These are phyloP conservation scores for Lactarius evosmus DNA, from an alignment of 768 basidiomycete genomes.

Conservation along the genomic window DNA sequence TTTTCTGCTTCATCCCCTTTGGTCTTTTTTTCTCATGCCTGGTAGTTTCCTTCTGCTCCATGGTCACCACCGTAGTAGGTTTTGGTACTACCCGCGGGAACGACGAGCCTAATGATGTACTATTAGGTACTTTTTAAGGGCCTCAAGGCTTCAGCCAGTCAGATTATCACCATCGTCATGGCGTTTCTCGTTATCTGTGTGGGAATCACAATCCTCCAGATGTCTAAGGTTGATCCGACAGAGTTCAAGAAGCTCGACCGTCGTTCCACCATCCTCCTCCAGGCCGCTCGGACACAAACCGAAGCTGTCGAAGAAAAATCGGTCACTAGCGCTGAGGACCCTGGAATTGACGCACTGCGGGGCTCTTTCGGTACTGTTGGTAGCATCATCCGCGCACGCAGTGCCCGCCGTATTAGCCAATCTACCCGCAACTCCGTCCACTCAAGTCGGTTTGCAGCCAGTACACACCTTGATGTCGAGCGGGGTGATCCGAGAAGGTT, in stretches of 20 bases:
- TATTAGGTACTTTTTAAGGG: slow-evolving; percentile 83
- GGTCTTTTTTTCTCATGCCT: slow-evolving; percentile 17
- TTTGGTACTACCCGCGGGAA: neutral
- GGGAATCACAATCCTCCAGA: slow-evolving; percentile 93
- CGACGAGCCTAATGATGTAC: neutral
- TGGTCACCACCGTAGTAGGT: slow-evolving; percentile 76
- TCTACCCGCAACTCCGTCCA: slow-evolving; percentile 42
- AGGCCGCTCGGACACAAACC: slow-evolving; percentile 73
- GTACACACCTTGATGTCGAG: slow-evolving; percentile 40
- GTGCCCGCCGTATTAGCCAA: slow-evolving; percentile 31
- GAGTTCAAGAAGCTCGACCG: slow-evolving; percentile 78
- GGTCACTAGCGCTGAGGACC: slow-evolving; percentile 68
- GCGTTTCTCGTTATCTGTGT: slow-evolving; percentile 89
- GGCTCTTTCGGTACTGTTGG: slow-evolving; percentile 91
- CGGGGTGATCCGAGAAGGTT: slow-evolving; percentile 42
- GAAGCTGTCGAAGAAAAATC: slow-evolving; percentile 67
- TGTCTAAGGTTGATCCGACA: slow-evolving; percentile 90
- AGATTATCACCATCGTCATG: slow-evolving; percentile 89
- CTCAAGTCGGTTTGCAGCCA: slow-evolving; percentile 4
- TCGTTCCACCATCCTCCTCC: slow-evolving; percentile 83
- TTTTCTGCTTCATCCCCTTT: slow-evolving; percentile 5
- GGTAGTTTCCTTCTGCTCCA: slow-evolving; percentile 78
- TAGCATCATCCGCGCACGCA: slow-evolving; percentile 63
- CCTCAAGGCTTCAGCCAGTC: slow-evolving; percentile 65
- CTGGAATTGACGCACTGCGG: slow-evolving; percentile 87